These are phyloP conservation scores for Barnettozyma californica DNA, from an alignment of 805 yeast genomes.

Conservation along the genomic window DNA sequence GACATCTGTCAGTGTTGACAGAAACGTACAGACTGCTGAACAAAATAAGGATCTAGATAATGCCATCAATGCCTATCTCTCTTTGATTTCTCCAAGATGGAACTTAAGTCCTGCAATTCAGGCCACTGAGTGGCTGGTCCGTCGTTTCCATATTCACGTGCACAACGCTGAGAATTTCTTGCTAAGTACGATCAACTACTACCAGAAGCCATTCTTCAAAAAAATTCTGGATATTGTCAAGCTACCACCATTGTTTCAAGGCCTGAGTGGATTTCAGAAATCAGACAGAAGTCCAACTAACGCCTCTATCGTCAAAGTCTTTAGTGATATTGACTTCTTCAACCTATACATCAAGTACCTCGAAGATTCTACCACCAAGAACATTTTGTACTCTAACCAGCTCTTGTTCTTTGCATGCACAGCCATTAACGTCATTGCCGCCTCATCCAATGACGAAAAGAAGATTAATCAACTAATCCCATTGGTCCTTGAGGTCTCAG, in stretches of 20 bases:
- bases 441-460: conserved; percentile 37
- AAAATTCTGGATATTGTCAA: conserved; percentile 69
- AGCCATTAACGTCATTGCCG: conserved; percentile 61
- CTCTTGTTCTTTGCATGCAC: conserved; percentile 75
- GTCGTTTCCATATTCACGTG: conserved; percentile 82
- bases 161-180: conserved; percentile 71
- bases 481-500: conserved; percentile 50
- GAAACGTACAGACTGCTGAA: conserved; percentile 77
- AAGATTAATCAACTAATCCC: conserved; percentile 50
- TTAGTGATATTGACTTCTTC: conserved; percentile 64
- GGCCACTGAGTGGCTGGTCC: conserved; percentile 91
- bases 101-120: conserved; percentile 67
- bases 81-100: conserved; percentile 72
- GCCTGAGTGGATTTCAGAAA: conserved; percentile 65
- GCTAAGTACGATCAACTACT: conserved; percentile 76
- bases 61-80: conserved; percentile 70
- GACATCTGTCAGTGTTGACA: conserved; percentile 71
- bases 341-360: conserved; percentile 57
- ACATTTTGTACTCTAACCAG: conserved; percentile 59
- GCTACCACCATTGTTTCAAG: conserved; percentile 75
- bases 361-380: conserved; percentile 39
- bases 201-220: conserved; percentile 64
- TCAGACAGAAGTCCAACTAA: conserved; percentile 59
- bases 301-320: conserved; percentile 61
- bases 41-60: conserved; percentile 67